A percentile compares a stretch with the other conserved stretches of the same genome.
Conservation (phyloP, 2,329 filamentous ascomycete genomes). For the Plenodomus biglobosus region DNA sequence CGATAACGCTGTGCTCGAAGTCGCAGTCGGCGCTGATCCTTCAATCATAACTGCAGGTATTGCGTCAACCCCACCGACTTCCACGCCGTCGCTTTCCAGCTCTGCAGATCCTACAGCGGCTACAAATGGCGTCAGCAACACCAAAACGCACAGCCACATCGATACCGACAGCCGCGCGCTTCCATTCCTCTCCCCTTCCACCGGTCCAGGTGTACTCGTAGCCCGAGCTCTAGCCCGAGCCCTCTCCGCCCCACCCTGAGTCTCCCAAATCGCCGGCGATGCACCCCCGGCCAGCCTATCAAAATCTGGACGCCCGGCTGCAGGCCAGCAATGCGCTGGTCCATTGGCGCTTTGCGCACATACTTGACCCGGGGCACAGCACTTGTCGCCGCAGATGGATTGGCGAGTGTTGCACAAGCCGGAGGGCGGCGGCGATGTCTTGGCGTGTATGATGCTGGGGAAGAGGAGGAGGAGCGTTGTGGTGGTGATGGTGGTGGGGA, state of each 20-base stretch:
- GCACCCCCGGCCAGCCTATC: not conserved
- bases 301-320: not conserved
- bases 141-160: not conserved
- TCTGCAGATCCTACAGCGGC: too few species aligned
- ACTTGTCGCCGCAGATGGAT: conserved; percentile 7
- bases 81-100: too few species aligned
- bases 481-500: too few species aligned
- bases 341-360: not conserved
- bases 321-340: conserved; percentile 4
- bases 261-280: not conserved
- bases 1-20: not conserved
- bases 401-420: not conserved
- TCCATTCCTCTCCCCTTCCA: not conserved
- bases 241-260: not conserved
- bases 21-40: too few species aligned
- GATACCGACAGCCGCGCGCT: not conserved
- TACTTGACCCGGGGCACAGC: conserved; percentile 5
- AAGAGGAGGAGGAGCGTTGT: too few species aligned
- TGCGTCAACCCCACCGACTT: too few species aligned
- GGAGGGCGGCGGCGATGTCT: too few species aligned
- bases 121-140: not conserved
- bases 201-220: not conserved
- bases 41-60: too few species aligned
- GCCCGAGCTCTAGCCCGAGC: not conserved
- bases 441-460: too few species aligned